Percentiles rank a stretch among this genome's conserved stretches.
Conservation (phyloP, 108 stramenopile species). For the Bacterosira constricta region DNA sequence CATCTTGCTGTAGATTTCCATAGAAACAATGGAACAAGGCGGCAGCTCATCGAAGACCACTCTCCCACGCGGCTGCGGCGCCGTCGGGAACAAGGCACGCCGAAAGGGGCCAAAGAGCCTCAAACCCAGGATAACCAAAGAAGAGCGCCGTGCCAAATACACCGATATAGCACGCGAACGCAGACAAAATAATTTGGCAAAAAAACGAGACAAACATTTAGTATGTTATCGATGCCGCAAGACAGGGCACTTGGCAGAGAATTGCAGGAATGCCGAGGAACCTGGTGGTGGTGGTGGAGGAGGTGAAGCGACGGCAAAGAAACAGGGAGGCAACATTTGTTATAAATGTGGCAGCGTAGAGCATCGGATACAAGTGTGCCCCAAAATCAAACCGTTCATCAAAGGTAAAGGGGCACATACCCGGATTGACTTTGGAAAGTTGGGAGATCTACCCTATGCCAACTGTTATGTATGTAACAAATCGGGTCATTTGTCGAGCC, state of each 20-base stretch:
- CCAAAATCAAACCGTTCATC: slow-evolving; percentile 40
- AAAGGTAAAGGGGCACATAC: slow-evolving; percentile 13
- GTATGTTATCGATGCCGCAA: slow-evolving; percentile 77
- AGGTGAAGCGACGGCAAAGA: neutral
- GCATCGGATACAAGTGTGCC: slow-evolving; percentile 69
- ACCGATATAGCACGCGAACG: slow-evolving; percentile 74
- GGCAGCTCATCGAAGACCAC: neutral
- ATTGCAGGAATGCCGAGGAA: slow-evolving; percentile 52
- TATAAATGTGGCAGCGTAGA: slow-evolving; percentile 84
- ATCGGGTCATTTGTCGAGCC: slow-evolving; percentile 70
- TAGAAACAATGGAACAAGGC: slow-evolving; percentile 4
- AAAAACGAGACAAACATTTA: slow-evolving; percentile 36
- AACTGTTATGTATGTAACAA: slow-evolving; percentile 78
- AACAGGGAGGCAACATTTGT: slow-evolving; percentile 50
- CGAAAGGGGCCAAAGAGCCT: slow-evolving; percentile 10
- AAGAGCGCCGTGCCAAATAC: slow-evolving; percentile 79
- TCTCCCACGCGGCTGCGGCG: too few relatives aligned
- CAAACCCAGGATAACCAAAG: slow-evolving; percentile 81
- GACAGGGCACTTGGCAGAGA: slow-evolving; percentile 64
- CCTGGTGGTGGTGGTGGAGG: neutral
- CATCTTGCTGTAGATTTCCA: too few relatives aligned
- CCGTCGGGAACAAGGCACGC: neutral
- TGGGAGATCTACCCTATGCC: slow-evolving; percentile 69
- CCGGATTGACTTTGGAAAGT: slow-evolving; percentile 37
- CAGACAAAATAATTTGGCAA: slow-evolving; percentile 39